Base-by-base conservation (phyloP, 2,329 filamentous ascomycete genomes). In the Chaetomiaceae sp. region DNA sequence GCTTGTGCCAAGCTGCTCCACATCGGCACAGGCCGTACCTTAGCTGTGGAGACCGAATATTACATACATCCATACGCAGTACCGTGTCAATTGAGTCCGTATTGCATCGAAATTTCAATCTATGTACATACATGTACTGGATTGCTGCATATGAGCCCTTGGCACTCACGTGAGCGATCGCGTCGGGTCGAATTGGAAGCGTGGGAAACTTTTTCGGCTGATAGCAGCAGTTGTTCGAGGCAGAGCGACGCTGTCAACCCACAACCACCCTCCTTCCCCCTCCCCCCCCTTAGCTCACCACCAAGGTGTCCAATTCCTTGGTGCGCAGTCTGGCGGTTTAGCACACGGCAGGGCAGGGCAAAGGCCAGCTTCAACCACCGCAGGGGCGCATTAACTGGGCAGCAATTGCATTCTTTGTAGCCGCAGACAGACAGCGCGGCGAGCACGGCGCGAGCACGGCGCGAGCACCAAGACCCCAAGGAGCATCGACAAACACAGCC, bases 141-240 rank as follows among this genome's bases (percentile, higher is more conserved):
- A n/a, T n/a, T n/a, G n/a, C n/a, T n/a, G n/a, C n/a, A n/a, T n/a
- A 18, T 34, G 2, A 18, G 8, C 16, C 41, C 45, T 40, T 16
- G 27, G 16, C 4, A 13, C 52, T 58, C 56, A 58, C 56, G 56
- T 56, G 57, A 57, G 49, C 32, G 3, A 16, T 21, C 37, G 42
- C 48, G 34, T 32, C 48, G 48, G 32, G 33, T 40, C 46, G 46
- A 47, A 51, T 44, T n/a, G 40, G 51, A 38, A 20, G 14, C 16
- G 25, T 1, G 41, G 43, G 51, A 57, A 57, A 54, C 44, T 51
- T 57, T 57, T 57, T 54, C 38, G 51, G 40, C 18, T 21, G 48
- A 42, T 34, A 36, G 38, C 43, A 27, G 30, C 20, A 30, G 23
- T 8, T 30, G 40, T 34, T 46, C 36, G 41, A 34, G 36, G 41